Percentiles rank a stretch among this genome's conserved stretches.
These are phyloP conservation scores for Fusarium buxicola DNA, from an alignment of 2,329 filamentous ascomycete species.

Conservation along the genomic window DNA sequence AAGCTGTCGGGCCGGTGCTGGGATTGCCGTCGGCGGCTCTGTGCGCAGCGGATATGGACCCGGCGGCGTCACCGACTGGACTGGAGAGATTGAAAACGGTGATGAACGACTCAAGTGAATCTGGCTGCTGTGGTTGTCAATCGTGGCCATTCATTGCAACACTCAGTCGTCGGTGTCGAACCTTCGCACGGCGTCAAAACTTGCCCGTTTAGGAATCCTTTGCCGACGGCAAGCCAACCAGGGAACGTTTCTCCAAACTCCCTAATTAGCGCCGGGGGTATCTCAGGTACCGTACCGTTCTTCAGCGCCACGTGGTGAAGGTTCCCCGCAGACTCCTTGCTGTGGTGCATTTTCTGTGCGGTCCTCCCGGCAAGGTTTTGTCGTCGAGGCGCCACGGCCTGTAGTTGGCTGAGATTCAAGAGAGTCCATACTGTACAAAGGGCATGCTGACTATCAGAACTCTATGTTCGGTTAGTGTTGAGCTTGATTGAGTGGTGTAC, in stretches of 20 bases:
- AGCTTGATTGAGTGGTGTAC: not conserved
- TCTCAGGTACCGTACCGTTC: slow-evolving; percentile 26
- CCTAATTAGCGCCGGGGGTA: slow-evolving; percentile 27
- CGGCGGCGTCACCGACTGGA: slow-evolving; percentile 30
- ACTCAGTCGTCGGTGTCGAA: not conserved
- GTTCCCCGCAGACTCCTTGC: slow-evolving; percentile 27
- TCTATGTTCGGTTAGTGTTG: slow-evolving; percentile 12
- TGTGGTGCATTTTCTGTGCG: slow-evolving; percentile 7
- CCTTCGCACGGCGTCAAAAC: slow-evolving; percentile 13
- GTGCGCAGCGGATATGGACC: slow-evolving; percentile 15
- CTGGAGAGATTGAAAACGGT: not conserved
- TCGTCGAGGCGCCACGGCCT: slow-evolving; percentile 16
- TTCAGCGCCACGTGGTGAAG: slow-evolving; percentile 26
- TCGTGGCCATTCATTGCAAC: not conserved
- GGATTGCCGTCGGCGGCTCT: slow-evolving; percentile 20
- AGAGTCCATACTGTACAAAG: slow-evolving; percentile 3
- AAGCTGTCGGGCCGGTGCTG: slow-evolving; percentile 4
- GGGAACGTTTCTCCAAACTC: slow-evolving; percentile 10
- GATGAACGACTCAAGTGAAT: slow-evolving; percentile 27
- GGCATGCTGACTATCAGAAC: slow-evolving; percentile 11
- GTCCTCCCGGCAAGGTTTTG: slow-evolving; percentile 15
- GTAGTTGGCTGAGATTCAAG: slow-evolving; percentile 23
- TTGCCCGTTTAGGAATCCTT: slow-evolving; percentile 13
- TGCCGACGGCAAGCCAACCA: not conserved
- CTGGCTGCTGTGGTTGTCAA: not conserved